Conservation (phyloP, 352 stramenopile species). For the Phytophthora macrochlamydospora region DNA sequence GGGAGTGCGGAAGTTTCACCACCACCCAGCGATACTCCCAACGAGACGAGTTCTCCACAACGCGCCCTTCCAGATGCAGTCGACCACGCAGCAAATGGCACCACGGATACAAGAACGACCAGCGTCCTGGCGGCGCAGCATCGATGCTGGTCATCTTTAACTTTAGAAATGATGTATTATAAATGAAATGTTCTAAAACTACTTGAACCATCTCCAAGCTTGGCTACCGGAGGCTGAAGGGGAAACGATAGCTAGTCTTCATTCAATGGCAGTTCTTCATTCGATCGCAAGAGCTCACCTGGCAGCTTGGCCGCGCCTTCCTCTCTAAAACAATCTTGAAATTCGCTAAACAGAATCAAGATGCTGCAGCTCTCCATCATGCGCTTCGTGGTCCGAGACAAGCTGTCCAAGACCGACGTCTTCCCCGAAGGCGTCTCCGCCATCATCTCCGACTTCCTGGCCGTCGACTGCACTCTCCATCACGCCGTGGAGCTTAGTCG, state of each 20-base stretch:
- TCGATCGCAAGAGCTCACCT: too few relatives aligned
- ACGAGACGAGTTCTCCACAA: conserved; percentile 31
- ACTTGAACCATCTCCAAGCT: too few relatives aligned
- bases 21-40: conserved; percentile 38
- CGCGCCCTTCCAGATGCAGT: conserved; percentile 29
- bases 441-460: background rate
- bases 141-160: conserved; percentile 17
- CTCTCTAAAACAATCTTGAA: too few relatives aligned
- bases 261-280: too few relatives aligned
- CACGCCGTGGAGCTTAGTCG: background rate
- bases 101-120: conserved; percentile 38
- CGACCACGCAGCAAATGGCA: conserved; percentile 26
- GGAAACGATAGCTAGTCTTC: too few relatives aligned
- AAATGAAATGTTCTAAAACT: too few relatives aligned
- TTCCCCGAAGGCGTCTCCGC: background rate
- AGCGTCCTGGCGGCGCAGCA: conserved; percentile 24
- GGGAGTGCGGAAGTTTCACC: conserved; percentile 28
- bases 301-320: too few relatives aligned
- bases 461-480: background rate
- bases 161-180: background rate
- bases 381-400: background rate
- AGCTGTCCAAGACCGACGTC: background rate
- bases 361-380: background rate
- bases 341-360: background rate
- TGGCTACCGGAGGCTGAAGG: too few relatives aligned